A percentile compares a stretch with the other conserved stretches of the same genome.
phyloP scores from a whole-genome alignment of 371 early-diverging fungal species.

The Circinella umbellata region DNA sequence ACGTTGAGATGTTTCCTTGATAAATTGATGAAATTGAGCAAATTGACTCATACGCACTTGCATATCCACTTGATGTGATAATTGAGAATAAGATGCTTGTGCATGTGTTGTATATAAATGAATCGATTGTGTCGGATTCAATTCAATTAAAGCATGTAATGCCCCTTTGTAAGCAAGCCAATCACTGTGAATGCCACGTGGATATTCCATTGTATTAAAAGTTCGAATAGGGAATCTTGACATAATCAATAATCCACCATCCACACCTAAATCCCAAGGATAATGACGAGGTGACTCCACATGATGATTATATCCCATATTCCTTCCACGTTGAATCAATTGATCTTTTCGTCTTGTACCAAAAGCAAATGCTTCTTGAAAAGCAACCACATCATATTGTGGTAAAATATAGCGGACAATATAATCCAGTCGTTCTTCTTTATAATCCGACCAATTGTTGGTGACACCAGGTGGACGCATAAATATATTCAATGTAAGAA shows the following conservation, averaged over 20 bases:
- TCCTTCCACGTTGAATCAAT: constrained; percentile 65
- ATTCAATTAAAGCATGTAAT: constrained; percentile 72
- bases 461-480: constrained; percentile 86
- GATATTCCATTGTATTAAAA: constrained; percentile 62
- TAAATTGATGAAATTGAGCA: constrained; percentile 63
- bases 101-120: constrained; percentile 87
- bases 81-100: constrained; percentile 74
- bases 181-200: constrained; percentile 74
- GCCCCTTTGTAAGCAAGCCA: constrained; percentile 82
- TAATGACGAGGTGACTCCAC: constrained; percentile 66
- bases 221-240: constrained; percentile 75
- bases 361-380: constrained; percentile 88
- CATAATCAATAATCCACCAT: constrained; percentile 83
- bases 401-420: constrained; percentile 68
- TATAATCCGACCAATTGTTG: constrained; percentile 79
- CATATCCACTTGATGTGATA: constrained; percentile 58
- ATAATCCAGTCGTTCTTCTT: constrained; percentile 72
- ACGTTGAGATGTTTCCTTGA: constrained; percentile 47
- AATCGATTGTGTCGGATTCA: constrained; percentile 51
- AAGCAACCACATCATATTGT: constrained; percentile 76
- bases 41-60: constrained; percentile 68
- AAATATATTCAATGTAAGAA: constrained; percentile 83
- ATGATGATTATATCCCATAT: constrained; percentile 67
- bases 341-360: constrained; percentile 62
- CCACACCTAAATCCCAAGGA: constrained; percentile 68